Conservation (phyloP, 768 basidiomycete species). For the Russula emetica region DNA sequence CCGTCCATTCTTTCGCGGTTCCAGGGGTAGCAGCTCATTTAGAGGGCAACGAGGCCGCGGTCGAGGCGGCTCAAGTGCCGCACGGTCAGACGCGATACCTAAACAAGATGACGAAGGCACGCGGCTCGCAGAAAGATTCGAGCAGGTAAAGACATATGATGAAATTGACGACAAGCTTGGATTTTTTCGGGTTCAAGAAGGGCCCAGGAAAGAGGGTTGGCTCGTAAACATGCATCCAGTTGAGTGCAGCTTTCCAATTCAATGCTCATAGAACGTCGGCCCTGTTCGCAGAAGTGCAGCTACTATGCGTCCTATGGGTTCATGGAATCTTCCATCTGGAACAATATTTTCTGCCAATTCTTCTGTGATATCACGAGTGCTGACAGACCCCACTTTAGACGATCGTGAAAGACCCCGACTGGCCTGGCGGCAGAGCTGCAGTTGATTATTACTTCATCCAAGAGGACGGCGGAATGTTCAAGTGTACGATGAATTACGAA, state of each 20-base stretch:
- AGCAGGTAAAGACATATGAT: slow-evolving; percentile 67
- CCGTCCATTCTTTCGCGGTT: slow-evolving; percentile 40
- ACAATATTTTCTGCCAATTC: background rate
- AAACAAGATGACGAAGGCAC: slow-evolving; percentile 89
- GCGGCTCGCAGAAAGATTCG: slow-evolving; percentile 79
- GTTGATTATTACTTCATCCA: slow-evolving; percentile 98
- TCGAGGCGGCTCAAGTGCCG: slow-evolving; percentile 36
- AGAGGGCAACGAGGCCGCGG: slow-evolving; percentile 50
- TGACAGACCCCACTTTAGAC: slow-evolving; percentile 49
- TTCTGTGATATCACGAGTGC: background rate
- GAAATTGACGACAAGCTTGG: slow-evolving; percentile 94
- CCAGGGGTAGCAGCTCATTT: slow-evolving; percentile 34
- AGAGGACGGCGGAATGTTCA: slow-evolving; percentile 96
- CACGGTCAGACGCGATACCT: slow-evolving; percentile 48
- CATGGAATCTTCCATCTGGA: background rate
- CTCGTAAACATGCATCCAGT: slow-evolving; percentile 98
- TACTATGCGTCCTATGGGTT: background rate
- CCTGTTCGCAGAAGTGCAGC: background rate
- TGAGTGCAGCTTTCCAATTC: slow-evolving; percentile 34
- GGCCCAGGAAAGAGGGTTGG: slow-evolving; percentile 80
- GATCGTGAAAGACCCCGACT: slow-evolving; percentile 78
- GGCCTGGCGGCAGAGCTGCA: slow-evolving; percentile 79
- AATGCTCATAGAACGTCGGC: background rate
- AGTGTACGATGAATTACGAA: slow-evolving; percentile 86
- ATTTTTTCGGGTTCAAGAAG: slow-evolving; percentile 77